These are phyloP conservation scores for Mytilinidion resinicola DNA, from an alignment of 495 filamentous ascomycete species.

Conservation along the genomic window DNA sequence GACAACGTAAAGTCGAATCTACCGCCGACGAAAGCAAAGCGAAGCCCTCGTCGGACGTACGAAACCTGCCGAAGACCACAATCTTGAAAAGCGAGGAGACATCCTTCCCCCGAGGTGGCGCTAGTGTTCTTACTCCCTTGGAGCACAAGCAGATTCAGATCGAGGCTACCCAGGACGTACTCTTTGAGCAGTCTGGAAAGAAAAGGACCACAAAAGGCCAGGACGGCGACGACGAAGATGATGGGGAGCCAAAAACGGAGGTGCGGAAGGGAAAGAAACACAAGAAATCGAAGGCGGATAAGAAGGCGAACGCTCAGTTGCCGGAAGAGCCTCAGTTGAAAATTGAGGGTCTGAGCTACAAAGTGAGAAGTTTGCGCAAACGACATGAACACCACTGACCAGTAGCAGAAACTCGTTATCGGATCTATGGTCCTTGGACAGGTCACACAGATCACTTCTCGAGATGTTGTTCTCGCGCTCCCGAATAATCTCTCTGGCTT, in stretches of 20 bases:
- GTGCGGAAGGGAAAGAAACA: slow-evolving; percentile 47
- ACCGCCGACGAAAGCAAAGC: slow-evolving; percentile 7
- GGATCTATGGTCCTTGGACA: slow-evolving; percentile 85
- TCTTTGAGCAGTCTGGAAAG: slow-evolving; percentile 75
- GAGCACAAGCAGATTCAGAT: slow-evolving; percentile 96
- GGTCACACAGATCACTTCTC: slow-evolving; percentile 69
- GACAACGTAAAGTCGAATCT: slow-evolving; percentile 19
- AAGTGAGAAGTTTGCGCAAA: slow-evolving; percentile 48
- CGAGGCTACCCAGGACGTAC: slow-evolving; percentile 83
- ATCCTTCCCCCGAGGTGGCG: slow-evolving; percentile 88
- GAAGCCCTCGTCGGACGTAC: slow-evolving; percentile 5
- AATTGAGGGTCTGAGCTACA: slow-evolving; percentile 84
- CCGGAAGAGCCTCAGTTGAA: slow-evolving; percentile 56
- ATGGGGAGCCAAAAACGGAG: slow-evolving; percentile 43
- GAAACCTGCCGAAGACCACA: slow-evolving; percentile 28
- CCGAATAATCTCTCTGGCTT: slow-evolving; percentile 91
- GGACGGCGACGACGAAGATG: slow-evolving; percentile 44
- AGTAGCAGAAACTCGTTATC: slow-evolving; percentile 61
- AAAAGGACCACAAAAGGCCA: slow-evolving; percentile 44
- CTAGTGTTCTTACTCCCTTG: slow-evolving; percentile 80
- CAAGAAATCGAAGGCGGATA: slow-evolving; percentile 37
- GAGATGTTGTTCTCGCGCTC: slow-evolving; percentile 71
- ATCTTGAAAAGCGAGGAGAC: slow-evolving; percentile 70
- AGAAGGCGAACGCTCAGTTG: slow-evolving; percentile 27
- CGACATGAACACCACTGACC: slow-evolving; percentile 36